Percentiles rank a stretch among this genome's conserved stretches.
Evolutionary conservation across 495 filamentous ascomycete species (phyloP).

Genomic region (Penicilliopsis zonata): DNA sequence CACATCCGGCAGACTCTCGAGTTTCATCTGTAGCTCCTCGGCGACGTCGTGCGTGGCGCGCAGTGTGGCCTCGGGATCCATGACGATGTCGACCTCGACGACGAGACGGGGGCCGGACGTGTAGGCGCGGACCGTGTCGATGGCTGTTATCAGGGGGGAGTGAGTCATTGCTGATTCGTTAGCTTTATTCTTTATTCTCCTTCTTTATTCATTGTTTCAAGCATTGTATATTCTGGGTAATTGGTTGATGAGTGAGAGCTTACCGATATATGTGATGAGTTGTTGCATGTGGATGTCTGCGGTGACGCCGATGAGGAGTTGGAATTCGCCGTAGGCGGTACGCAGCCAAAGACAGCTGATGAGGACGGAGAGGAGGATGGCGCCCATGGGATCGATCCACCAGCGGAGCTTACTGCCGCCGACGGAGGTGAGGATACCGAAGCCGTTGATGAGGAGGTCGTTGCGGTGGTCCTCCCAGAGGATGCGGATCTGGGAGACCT

Average conservation of each 20-base stretch:
- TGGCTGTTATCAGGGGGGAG: constrained; percentile 62
- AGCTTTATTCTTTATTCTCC: not conserved
- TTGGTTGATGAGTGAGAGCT: constrained; percentile 7
- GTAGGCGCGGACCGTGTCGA: constrained; percentile 92
- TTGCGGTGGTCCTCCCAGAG: constrained; percentile 90
- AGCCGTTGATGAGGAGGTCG: constrained; percentile 79
- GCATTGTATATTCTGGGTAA: not conserved
- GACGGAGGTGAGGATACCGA: constrained; percentile 81
- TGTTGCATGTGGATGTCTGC: constrained; percentile 80
- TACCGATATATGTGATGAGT: constrained; percentile 90
- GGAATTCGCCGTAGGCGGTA: constrained; percentile 82
- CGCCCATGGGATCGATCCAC: constrained; percentile 94
- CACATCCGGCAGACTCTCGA: constrained; percentile 84
- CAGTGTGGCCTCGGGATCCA: constrained; percentile 57
- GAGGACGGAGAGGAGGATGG: constrained; percentile 67
- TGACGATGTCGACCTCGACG: constrained; percentile 83
- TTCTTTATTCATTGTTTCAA: not conserved
- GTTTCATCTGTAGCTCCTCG: constrained; percentile 86
- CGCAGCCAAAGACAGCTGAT: constrained; percentile 70
- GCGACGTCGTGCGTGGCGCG: constrained; percentile 84
- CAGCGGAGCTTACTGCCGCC: constrained; percentile 76
- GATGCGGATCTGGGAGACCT: constrained; percentile 83
- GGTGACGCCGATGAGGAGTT: constrained; percentile 78
- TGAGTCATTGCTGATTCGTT: constrained; percentile 66
- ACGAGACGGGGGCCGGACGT: constrained; percentile 83